A percentile compares a stretch with the other conserved stretches of the same genome.
Evolutionary conservation across 1,284 basidiomycete genomes (phyloP).

Genomic region (Leccinum pachyderme): DNA sequence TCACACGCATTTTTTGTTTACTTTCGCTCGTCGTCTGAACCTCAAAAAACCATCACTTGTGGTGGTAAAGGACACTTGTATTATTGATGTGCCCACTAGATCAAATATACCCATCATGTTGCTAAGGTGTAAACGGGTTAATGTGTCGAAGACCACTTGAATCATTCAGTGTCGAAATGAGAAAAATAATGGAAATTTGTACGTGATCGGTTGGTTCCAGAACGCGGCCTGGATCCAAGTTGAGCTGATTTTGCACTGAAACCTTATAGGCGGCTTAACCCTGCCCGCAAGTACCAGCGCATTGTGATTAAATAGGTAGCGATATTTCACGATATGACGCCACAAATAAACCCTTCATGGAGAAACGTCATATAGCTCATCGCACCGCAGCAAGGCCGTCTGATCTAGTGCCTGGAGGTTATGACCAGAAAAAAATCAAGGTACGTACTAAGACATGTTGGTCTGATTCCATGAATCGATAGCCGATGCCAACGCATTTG

Average conservation of each 20-base stretch:
- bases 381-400: neutral
- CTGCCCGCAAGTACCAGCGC: neutral
- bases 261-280: neutral
- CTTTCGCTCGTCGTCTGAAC: neutral
- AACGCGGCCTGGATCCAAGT: neutral
- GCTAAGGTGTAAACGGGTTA: neutral
- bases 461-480: neutral
- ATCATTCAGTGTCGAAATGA: neutral
- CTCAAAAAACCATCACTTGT: slow-evolving; percentile 5
- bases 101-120: slow-evolving; percentile 23
- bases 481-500: neutral
- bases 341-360: neutral
- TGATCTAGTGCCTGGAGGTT: neutral
- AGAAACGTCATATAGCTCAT: slow-evolving; percentile 3
- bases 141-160: neutral
- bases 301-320: neutral
- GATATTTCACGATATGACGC: neutral
- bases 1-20: neutral
- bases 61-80: slow-evolving; percentile 14
- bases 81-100: slow-evolving; percentile 23
- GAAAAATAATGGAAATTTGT: neutral
- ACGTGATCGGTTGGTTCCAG: slow-evolving; percentile 18
- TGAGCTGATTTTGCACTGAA: neutral
- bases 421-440: neutral
- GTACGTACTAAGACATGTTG: neutral